phyloP scores from a whole-genome alignment of 108 stramenopile species.

The Nannochloropsis gaditana region DNA sequence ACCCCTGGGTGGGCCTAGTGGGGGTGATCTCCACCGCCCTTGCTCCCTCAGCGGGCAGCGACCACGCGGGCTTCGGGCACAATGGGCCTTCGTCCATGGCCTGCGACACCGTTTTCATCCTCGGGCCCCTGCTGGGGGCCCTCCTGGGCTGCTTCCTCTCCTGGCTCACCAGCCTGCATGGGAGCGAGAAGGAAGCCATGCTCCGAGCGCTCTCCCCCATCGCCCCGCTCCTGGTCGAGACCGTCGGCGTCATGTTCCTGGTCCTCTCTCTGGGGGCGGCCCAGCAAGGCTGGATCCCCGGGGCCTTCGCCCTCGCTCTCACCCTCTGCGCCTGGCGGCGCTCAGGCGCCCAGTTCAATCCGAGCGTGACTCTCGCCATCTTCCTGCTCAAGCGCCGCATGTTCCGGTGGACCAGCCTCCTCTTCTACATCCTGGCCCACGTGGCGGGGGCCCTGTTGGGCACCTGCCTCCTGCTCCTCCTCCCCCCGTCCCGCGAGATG shows the following conservation, averaged over 20 bases:
- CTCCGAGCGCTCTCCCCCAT: not conserved
- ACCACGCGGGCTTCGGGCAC: not conserved
- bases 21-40: not conserved
- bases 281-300: not conserved
- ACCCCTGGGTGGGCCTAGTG: not conserved
- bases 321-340: not conserved
- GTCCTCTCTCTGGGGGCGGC: not conserved
- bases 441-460: not conserved
- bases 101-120: not conserved
- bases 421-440: not conserved
- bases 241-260: not conserved
- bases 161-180: slow-evolving; percentile 3
- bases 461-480: not conserved
- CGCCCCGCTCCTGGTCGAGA: not conserved
- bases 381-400: not conserved
- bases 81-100: not conserved
- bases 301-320: not conserved
- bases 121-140: not conserved
- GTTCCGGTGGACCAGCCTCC: slow-evolving; percentile 7
- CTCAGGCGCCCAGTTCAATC: not conserved
- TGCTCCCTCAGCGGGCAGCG: not conserved
- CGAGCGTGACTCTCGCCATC: not conserved
- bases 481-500: not conserved
- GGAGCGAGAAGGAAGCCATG: not conserved
- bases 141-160: not conserved